A percentile compares a stretch with the other conserved stretches of the same genome.
Evolutionary conservation across 805 yeast species (phyloP).

Genomic region (Candida peoriensis): DNA sequence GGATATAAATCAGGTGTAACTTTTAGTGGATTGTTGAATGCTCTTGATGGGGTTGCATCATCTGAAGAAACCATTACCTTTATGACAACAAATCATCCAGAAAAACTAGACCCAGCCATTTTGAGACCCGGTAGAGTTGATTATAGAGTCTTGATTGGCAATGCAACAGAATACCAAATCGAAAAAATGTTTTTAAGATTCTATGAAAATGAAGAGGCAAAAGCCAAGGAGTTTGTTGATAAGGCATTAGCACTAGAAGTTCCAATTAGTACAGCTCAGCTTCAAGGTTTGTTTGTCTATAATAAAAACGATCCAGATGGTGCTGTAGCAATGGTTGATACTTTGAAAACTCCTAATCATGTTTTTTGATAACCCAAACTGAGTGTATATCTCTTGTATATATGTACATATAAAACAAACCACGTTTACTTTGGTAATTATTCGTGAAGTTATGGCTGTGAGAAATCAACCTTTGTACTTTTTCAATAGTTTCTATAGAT

Average conservation of each 20-base stretch:
- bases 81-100: slow-evolving; percentile 99
- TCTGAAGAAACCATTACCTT: slow-evolving; percentile 95
- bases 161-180: slow-evolving; percentile 83
- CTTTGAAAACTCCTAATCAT: slow-evolving; percentile 29
- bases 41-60: slow-evolving; percentile 95
- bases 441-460: too few species aligned
- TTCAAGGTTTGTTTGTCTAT: slow-evolving; percentile 93
- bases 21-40: slow-evolving; percentile 88
- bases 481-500: slow-evolving; percentile 22
- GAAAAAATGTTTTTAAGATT: slow-evolving; percentile 82
- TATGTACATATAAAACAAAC: neutral
- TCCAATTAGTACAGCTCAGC: slow-evolving; percentile 83
- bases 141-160: slow-evolving; percentile 71
- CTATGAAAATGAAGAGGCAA: slow-evolving; percentile 58
- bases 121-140: slow-evolving; percentile 95
- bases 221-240: slow-evolving; percentile 42
- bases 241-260: slow-evolving; percentile 40
- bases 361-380: slow-evolving; percentile 22
- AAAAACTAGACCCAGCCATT: slow-evolving; percentile 85
- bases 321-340: slow-evolving; percentile 61
- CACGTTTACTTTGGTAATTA: too few species aligned
- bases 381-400: neutral
- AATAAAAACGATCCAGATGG: slow-evolving; percentile 77
- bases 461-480: slow-evolving; percentile 34
- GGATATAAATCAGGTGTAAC: slow-evolving; percentile 89